Evolutionary conservation across 305 asterid species (phyloP).

Genomic region (Striga hermonthica): DNA sequence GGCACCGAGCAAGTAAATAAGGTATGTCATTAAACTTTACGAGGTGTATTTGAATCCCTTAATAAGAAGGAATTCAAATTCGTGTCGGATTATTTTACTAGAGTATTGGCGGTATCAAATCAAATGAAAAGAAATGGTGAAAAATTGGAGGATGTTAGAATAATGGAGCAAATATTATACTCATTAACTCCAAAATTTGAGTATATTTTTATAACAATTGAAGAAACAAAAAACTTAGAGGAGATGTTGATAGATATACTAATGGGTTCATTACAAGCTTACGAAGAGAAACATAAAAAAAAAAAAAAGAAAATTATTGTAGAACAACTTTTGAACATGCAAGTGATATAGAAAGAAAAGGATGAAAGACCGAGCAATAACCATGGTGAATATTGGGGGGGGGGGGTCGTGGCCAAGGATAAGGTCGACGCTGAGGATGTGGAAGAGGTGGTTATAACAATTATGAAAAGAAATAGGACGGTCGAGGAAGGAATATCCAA

Average conservation of each 20-base stretch:
- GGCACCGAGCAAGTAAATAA: neutral
- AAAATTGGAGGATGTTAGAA: neutral
- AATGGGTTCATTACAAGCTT: neutral
- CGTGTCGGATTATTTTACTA: neutral
- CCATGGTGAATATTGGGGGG: neutral
- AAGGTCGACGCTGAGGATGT: slow-evolving; percentile 12
- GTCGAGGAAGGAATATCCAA: slow-evolving; percentile 17
- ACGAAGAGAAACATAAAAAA: neutral
- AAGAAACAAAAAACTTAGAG: too few species aligned
- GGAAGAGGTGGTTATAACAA: slow-evolving; percentile 29
- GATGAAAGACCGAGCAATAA: neutral
- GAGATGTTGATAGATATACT: neutral
- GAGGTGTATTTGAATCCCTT: neutral
- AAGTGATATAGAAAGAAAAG: neutral
- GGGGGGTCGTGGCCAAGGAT: neutral
- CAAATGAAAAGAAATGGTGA: neutral
- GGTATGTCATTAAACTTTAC: neutral
- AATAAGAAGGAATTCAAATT: neutral
- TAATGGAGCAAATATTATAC: neutral
- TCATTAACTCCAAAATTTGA: neutral
- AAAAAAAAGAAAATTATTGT: neutral
- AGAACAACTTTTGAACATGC: neutral
- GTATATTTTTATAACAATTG: neutral
- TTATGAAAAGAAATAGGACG: too few species aligned
- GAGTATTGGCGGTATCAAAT: neutral